These are phyloP conservation scores for Inosperma sp. DNA, from an alignment of 768 basidiomycete species.

Conservation along the genomic window DNA sequence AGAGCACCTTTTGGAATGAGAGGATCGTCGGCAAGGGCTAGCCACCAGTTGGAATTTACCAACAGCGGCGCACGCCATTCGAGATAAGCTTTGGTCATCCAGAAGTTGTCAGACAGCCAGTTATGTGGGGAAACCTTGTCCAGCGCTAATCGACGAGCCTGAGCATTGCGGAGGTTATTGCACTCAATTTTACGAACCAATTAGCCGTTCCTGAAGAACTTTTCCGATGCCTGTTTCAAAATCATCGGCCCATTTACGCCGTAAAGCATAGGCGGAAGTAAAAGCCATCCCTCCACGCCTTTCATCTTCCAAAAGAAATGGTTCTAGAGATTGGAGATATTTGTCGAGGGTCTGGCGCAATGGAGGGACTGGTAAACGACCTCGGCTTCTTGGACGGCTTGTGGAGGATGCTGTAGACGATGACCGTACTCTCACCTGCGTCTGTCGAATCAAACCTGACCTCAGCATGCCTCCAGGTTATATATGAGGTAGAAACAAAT, in stretches of 20 bases:
- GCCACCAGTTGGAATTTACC: conserved; percentile 96
- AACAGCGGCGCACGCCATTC: conserved; percentile 82
- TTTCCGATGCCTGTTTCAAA: conserved; percentile 70
- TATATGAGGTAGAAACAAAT: too few species aligned
- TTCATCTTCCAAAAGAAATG: conserved; percentile 75
- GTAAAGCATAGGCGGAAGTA: conserved; percentile 46
- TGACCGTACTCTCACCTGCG: conserved; percentile 19
- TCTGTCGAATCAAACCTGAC: conserved; percentile 16
- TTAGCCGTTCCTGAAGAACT: conserved; percentile 64
- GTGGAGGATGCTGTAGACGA: conserved; percentile 17
- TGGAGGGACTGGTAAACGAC: conserved; percentile 79
- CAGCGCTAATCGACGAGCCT: too few species aligned
- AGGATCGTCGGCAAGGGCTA: conserved; percentile 74
- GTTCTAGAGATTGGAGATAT: conserved; percentile 75
- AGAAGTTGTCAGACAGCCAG: conserved; percentile 94
- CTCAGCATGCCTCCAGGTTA: conserved; percentile 22
- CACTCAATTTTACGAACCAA: conserved; percentile 44
- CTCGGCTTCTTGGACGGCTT: conserved; percentile 35
- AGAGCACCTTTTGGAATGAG: conserved; percentile 47
- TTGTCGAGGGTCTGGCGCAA: conserved; percentile 68
- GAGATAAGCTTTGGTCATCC: conserved; percentile 83
- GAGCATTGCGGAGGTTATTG: too few species aligned
- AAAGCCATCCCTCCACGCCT: conserved; percentile 50
- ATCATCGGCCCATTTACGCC: conserved; percentile 58
- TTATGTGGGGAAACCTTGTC: conserved; percentile 82